Evolutionary conservation across 139 green algal genomes (phyloP), one percentile per base, ranked within the genome.

Genomic region (Volvox reticuliferus): DNA sequence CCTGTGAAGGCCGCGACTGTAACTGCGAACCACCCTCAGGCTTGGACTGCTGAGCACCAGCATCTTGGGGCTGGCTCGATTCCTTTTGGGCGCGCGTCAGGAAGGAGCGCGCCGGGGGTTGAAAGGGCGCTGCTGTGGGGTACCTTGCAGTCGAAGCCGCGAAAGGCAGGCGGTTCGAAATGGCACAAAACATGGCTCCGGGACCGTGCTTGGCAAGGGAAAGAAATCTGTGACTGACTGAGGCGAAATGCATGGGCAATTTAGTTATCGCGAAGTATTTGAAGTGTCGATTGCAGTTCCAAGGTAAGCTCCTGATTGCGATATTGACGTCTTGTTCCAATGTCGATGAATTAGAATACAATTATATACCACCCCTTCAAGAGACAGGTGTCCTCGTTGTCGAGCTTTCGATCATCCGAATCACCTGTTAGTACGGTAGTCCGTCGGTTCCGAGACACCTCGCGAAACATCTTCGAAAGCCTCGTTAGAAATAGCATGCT

Each of bases 51-150:
- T 68, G 37, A 55, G 9, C 36, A 63, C n/a, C 55, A 12, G 61
- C n/a, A 9, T 30, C 81, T 16, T 44, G 30, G 37, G 24, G 28
- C 28, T 44, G 80, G 17, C 21, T 73, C 9, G 80, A 30, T 61
- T 88, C 63, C 65, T 88, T 79, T 3, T 88, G 82, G 32, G 82
- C 82, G 65, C 82, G 82, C 18, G 82, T 32, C 0, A 87, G 55
- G 77, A n/a, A 32, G 55, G 33, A 24, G 33, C 36, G 36, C 50
- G 12, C 28, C 33, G 81, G 24, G 44, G 44, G 44, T 55, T 55
- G 44, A 55, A 55, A 55, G 44, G 44, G 44, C 44, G 44, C 44
- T 55, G 44, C 5, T 55, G 44, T 55, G 44, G 44, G 5, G 9
- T 55, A 55, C 44, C 44, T 55, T 55, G 44, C 44, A 9, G 44